These are phyloP conservation scores for Alternaria rosae DNA, from an alignment of 2,329 filamentous ascomycete species.

Conservation along the genomic window DNA sequence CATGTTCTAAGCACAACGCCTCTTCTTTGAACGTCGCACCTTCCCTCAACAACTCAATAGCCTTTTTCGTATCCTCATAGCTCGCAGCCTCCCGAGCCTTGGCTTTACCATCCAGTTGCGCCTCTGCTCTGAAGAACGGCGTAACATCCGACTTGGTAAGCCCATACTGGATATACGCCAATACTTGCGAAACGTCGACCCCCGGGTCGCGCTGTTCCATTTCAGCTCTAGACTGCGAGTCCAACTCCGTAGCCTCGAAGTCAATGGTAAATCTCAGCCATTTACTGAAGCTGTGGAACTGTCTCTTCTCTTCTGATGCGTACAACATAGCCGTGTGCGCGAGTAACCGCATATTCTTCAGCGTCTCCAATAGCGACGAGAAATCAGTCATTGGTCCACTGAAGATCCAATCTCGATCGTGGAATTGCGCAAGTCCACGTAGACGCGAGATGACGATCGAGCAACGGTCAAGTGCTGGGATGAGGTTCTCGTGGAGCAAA, in stretches of 20 bases:
- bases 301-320: constrained; percentile 76
- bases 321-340: constrained; percentile 75
- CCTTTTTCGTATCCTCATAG: constrained; percentile 46
- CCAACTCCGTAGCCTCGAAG: constrained; percentile 70
- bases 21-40: constrained; percentile 54
- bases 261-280: constrained; percentile 90
- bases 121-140: constrained; percentile 61
- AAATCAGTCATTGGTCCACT: constrained; percentile 58
- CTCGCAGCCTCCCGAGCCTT: constrained; percentile 11
- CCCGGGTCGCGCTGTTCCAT: constrained; percentile 78
- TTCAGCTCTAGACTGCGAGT: constrained; percentile 69
- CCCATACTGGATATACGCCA: constrained; percentile 79
- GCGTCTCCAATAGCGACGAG: constrained; percentile 65
- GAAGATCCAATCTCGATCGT: constrained; percentile 69
- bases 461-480: constrained; percentile 86
- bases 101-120: constrained; percentile 33
- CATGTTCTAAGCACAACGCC: constrained; percentile 52
- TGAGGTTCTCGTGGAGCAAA: constrained; percentile 83
- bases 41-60: constrained; percentile 48
- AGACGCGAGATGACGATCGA: constrained; percentile 82
- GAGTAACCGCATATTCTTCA: constrained; percentile 77
- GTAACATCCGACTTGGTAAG: constrained; percentile 71
- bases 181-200: constrained; percentile 74
- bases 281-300: constrained; percentile 79
- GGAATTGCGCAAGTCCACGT: constrained; percentile 81